Conservation (phyloP, 2,329 filamentous ascomycete genomes). For the Penicillium rolfsii region DNA sequence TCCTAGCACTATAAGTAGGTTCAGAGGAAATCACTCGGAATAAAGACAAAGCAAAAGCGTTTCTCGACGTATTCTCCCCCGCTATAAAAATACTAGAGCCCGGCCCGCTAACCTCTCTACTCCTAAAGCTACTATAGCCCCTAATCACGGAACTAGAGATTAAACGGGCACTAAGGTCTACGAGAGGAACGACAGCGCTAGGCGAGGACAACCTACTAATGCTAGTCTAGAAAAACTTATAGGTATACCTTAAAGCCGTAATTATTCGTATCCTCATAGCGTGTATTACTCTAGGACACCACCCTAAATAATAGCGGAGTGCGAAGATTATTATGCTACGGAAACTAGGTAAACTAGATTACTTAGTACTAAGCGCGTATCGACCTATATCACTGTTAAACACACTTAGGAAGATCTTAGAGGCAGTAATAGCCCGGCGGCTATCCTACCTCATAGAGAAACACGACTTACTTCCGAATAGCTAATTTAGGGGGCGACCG, state of each 20-base stretch:
- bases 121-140: conserved; percentile 9
- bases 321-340: conserved; percentile 29
- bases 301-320: conserved; percentile 23
- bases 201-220: conserved; percentile 27
- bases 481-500: conserved; percentile 21
- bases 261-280: conserved; percentile 7
- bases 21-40: background rate
- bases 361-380: conserved; percentile 28
- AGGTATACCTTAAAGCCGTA: background rate
- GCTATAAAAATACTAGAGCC: conserved; percentile 8
- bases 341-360: conserved; percentile 33
- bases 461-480: conserved; percentile 18
- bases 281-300: conserved; percentile 18
- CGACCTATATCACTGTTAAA: conserved; percentile 33
- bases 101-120: background rate
- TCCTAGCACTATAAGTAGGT: background rate
- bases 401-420: conserved; percentile 28
- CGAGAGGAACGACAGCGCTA: conserved; percentile 22
- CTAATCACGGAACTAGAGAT: conserved; percentile 15
- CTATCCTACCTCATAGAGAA: conserved; percentile 18
- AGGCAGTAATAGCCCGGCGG: conserved; percentile 22
- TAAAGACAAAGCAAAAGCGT: background rate
- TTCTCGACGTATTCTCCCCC: conserved; percentile 14
- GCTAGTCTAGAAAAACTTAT: conserved; percentile 19
- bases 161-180: conserved; percentile 11